phyloP scores from a whole-genome alignment of 2,329 filamentous ascomycete species.

The Diaporthe australafricana region DNA sequence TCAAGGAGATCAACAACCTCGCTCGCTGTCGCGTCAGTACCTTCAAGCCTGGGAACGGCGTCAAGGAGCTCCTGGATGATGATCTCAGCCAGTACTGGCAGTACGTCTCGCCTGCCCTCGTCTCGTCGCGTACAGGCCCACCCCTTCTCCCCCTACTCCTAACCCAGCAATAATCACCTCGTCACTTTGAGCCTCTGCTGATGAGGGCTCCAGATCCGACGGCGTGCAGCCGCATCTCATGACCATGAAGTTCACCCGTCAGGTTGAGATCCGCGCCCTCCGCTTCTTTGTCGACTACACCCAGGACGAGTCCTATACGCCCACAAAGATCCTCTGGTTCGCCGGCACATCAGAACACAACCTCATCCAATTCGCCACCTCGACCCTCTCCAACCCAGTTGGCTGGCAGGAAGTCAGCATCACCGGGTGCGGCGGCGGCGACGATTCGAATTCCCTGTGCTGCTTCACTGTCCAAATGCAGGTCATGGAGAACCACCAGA shows the following conservation, averaged over 20 bases:
- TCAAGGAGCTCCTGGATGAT: conserved; percentile 80
- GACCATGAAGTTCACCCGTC: conserved; percentile 85
- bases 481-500: conserved; percentile 97
- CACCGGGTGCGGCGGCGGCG: conserved; percentile 64
- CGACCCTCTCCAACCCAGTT: conserved; percentile 81
- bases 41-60: conserved; percentile 83
- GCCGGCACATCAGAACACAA: conserved; percentile 94
- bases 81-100: conserved; percentile 84
- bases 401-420: conserved; percentile 92
- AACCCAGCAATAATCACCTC: no score
- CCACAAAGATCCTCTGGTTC: conserved; percentile 88
- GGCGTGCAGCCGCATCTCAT: conserved; percentile 86
- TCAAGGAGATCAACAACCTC: conserved; percentile 88
- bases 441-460: conserved; percentile 79
- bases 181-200: background rate
- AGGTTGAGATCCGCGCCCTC: conserved; percentile 81
- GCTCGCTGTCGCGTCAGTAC: conserved; percentile 86
- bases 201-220: conserved; percentile 69
- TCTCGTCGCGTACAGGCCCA: background rate
- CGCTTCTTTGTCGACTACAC: conserved; percentile 92
- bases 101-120: conserved; percentile 54
- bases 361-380: conserved; percentile 85
- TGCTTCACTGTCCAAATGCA: conserved; percentile 92
- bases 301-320: conserved; percentile 95
- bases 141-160: background rate